phyloP scores from a whole-genome alignment of 2,329 filamentous ascomycete genomes.

The Pyrenophora seminiperda region DNA sequence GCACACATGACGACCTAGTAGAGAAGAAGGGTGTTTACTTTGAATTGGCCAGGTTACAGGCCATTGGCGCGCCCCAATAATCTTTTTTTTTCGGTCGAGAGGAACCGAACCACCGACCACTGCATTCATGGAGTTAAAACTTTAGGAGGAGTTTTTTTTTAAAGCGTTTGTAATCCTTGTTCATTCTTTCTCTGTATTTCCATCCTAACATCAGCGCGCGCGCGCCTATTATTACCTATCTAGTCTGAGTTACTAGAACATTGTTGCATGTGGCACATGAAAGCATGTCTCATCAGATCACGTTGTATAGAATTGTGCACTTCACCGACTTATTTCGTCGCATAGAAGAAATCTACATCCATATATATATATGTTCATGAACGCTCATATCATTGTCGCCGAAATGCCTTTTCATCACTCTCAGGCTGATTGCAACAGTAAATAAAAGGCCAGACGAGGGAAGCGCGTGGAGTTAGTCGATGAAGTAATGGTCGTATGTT shows the following conservation, averaged over 20 bases:
- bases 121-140: background rate
- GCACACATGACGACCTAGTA: constrained; percentile 70
- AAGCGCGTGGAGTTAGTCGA: too few relatives aligned
- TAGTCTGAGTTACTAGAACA: constrained; percentile 4
- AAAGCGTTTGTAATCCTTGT: constrained; percentile 4
- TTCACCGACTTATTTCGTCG: too few relatives aligned
- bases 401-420: too few relatives aligned
- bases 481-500: background rate
- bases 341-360: background rate
- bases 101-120: too few relatives aligned
- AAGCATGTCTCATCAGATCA: too few relatives aligned
- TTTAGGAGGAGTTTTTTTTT: background rate
- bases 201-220: too few relatives aligned
- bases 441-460: too few relatives aligned
- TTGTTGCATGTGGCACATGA: too few relatives aligned
- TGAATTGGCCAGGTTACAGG: constrained; percentile 44
- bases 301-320: too few relatives aligned
- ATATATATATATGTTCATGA: background rate
- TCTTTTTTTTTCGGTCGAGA: background rate
- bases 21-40: constrained; percentile 49
- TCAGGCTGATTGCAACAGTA: too few relatives aligned
- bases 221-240: too few relatives aligned
- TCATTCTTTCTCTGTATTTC: background rate
- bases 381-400: too few relatives aligned
- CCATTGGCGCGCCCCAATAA: constrained; percentile 43